phyloP scores from a whole-genome alignment of 345 rosid species.

The Boechera stricta region DNA sequence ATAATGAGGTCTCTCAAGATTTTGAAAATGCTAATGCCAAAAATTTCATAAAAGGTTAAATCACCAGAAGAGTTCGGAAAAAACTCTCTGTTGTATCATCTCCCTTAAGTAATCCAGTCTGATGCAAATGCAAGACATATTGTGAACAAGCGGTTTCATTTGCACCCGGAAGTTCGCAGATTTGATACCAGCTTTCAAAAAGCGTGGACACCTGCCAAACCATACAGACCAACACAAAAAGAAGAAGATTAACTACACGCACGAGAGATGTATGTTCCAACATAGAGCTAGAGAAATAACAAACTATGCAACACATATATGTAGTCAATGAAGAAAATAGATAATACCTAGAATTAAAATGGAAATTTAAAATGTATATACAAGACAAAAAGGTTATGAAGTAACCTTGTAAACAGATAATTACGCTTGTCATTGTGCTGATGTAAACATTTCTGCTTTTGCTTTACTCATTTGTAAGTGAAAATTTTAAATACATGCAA shows the following conservation, averaged over 20 bases:
- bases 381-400: neutral
- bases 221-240: slow-evolving; percentile 1
- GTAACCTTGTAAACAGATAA: too few relatives aligned
- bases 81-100: slow-evolving; percentile 86
- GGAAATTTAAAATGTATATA: slow-evolving; percentile 8
- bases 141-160: slow-evolving; percentile 69
- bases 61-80: slow-evolving; percentile 76
- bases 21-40: neutral
- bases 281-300: too few relatives aligned
- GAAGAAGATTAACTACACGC: neutral
- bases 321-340: neutral
- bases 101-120: slow-evolving; percentile 81
- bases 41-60: neutral
- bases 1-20: slow-evolving; percentile 10
- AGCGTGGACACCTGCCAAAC: slow-evolving; percentile 66
- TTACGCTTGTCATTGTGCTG: neutral
- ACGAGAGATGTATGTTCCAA: too few relatives aligned
- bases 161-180: slow-evolving; percentile 78
- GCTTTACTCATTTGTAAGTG: slow-evolving; percentile 1
- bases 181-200: slow-evolving; percentile 78
- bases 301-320: neutral
- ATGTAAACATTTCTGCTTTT: slow-evolving; percentile 15
- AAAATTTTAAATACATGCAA: slow-evolving; percentile 3
- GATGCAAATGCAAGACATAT: slow-evolving; percentile 75
- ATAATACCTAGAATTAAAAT: slow-evolving; percentile 3